A percentile compares a stretch with the other conserved stretches of the same genome.
Evolutionary conservation across 164 flowering plant species (phyloP).

Genomic region (Aristolochia contorta): DNA sequence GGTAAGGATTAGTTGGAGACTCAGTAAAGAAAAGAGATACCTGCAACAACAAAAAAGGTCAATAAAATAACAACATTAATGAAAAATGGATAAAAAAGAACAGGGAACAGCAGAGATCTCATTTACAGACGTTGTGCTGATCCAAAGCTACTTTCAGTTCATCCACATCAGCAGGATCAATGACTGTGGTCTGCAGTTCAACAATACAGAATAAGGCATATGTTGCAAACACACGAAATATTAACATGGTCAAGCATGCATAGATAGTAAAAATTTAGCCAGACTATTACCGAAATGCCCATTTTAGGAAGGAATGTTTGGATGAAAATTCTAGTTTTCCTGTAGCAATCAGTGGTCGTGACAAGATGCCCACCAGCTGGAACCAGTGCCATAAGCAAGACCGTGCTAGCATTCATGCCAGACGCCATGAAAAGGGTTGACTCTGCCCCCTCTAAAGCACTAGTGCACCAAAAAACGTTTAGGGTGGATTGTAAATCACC

Average conservation of each 20-base stretch:
- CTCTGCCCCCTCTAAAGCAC: slow-evolving; percentile 97
- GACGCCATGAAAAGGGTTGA: slow-evolving; percentile 82
- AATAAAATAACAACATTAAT: background rate
- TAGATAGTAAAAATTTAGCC: background rate
- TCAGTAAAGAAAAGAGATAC: slow-evolving; percentile 92
- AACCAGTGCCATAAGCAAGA: slow-evolving; percentile 81
- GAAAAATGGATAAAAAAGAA: background rate
- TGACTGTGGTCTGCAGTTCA: slow-evolving; percentile 65
- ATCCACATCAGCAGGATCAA: slow-evolving; percentile 83
- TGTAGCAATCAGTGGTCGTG: slow-evolving; percentile 93
- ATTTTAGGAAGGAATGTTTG: slow-evolving; percentile 80
- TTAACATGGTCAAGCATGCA: background rate
- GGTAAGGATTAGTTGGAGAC: slow-evolving; percentile 96
- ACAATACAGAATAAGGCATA: slow-evolving; percentile 1
- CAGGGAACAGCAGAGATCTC: background rate
- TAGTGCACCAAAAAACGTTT: slow-evolving; percentile 15
- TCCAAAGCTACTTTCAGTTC: slow-evolving; percentile 65
- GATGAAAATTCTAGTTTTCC: slow-evolving; percentile 83
- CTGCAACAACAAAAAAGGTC: slow-evolving; percentile 34
- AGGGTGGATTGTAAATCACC: background rate
- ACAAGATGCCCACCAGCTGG: slow-evolving; percentile 93
- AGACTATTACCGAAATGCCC: slow-evolving; percentile 59
- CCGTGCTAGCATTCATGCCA: slow-evolving; percentile 90
- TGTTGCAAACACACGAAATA: no score
- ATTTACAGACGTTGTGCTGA: slow-evolving; percentile 50